Evolutionary conservation across 352 stramenopile genomes (phyloP), one percentile per base, ranked within the genome.

Genomic region (Globisporangium yorkense): DNA sequence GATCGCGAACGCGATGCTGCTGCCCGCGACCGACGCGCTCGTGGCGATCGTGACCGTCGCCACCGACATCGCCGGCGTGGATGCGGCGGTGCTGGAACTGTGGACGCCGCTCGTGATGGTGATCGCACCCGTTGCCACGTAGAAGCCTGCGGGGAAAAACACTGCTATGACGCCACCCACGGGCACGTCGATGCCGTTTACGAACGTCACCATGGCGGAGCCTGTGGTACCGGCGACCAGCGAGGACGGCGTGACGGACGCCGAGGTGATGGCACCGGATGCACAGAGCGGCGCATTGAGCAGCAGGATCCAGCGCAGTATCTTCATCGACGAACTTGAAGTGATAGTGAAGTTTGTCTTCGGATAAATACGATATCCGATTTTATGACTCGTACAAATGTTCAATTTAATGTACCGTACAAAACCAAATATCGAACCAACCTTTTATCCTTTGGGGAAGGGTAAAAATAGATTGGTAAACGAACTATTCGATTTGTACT

Each of bases 91-190:
- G 27, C 67, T 75, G 16, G 54, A 33, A 4, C 52, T 5, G 33
- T 74, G 48, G 8, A 89, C 45, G 3, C 71, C 74, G 13, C 39
- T 55, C 7, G 15, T 24, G 49, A 63, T 67, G 5, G 50, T 46
- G n/a, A 79, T 41, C 0, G 58, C 24, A 0, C 70, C 66, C 0
- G 67, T 59, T 10, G 60, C 57, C 39, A 87, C 71, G 33, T 70
- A 74, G 61, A 86, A 90, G 6, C 65, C 65, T 7, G 70, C 47
- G 1, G 80, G 74, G 57, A 88, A 90, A 12, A 66, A 66, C 37
- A 90, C 53, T 5, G 70, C 8, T 37, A 64, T 59, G 13, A 27
- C 46, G 0, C 58, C 58, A 12, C 51, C 51, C 16, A 80, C 58
- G 0, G 77, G 80, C 1, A 86, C 57, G 2, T 33, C 53, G 0